Percentiles rank a stretch among this genome's conserved stretches.
Evolutionary conservation across 495 filamentous ascomycete species (phyloP).

Genomic region (Penicillium chermesinum): DNA sequence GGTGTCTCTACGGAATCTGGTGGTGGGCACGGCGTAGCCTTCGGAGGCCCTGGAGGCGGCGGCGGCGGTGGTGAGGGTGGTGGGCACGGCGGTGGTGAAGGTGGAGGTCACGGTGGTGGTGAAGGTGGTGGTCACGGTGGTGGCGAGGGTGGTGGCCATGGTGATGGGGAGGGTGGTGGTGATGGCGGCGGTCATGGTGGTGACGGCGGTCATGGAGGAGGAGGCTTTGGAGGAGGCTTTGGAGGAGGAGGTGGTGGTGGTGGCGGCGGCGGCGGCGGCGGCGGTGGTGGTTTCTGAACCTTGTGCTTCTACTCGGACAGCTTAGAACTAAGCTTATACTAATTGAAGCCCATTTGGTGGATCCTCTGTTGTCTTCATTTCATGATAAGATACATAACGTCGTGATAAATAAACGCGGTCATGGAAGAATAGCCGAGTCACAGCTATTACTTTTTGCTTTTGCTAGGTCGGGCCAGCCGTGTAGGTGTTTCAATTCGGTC

Average conservation of each 20-base stretch:
- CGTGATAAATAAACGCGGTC: slow-evolving; percentile 10
- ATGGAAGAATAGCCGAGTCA: slow-evolving; percentile 1
- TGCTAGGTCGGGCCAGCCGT: slow-evolving; percentile 25
- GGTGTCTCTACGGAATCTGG: background rate
- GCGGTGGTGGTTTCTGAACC: too few relatives aligned
- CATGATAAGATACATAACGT: slow-evolving; percentile 17
- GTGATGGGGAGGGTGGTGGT: background rate
- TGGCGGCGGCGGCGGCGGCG: background rate
- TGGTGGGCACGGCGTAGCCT: background rate
- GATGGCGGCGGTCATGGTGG: background rate
- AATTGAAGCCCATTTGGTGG: background rate
- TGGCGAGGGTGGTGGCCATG: background rate
- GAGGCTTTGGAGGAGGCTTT: background rate
- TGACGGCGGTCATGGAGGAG: background rate
- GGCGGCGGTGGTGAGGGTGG: slow-evolving; percentile 1
- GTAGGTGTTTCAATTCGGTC: slow-evolving; percentile 57
- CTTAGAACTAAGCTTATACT: background rate
- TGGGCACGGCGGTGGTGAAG: slow-evolving; percentile 1
- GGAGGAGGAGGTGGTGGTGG: slow-evolving; percentile 1
- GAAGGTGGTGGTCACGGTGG: slow-evolving; percentile 1
- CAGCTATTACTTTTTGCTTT: slow-evolving; percentile 32
- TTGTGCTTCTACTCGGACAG: background rate
- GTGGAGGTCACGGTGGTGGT: slow-evolving; percentile 4
- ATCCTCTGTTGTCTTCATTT: slow-evolving; percentile 6
- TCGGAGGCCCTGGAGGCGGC: slow-evolving; percentile 4